A percentile compares a stretch with the other conserved stretches of the same genome.
phyloP scores from a whole-genome alignment of 805 yeast species.

The Ogataea henricii region DNA sequence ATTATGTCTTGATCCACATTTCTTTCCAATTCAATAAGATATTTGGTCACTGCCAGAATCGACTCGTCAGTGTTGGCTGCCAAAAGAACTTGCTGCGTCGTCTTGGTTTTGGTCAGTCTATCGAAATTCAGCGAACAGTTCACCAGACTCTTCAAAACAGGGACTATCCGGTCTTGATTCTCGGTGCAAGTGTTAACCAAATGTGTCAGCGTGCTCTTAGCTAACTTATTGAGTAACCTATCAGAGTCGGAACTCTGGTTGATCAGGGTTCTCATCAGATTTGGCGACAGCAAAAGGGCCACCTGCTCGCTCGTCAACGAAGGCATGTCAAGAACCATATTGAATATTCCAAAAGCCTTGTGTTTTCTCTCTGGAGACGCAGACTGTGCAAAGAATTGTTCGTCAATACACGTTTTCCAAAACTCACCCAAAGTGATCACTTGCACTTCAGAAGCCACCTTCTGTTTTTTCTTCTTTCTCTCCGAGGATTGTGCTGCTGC shows the following conservation, averaged over 20 bases:
- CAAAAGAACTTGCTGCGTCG: conserved; percentile 48
- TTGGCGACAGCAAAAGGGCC: conserved; percentile 51
- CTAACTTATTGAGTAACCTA: conserved; percentile 66
- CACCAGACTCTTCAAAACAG: conserved; percentile 35
- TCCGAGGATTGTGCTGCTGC: conserved; percentile 27
- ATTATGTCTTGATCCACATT: conserved; percentile 21
- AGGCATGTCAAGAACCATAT: conserved; percentile 41
- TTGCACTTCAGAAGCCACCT: conserved; percentile 24
- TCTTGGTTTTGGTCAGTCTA: conserved; percentile 69
- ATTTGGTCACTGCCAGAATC: conserved; percentile 13
- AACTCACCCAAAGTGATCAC: conserved; percentile 56
- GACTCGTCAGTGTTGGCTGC: conserved; percentile 16
- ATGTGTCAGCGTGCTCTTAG: conserved; percentile 51
- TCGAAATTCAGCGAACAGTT: conserved; percentile 74
- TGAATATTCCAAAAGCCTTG: conserved; percentile 80
- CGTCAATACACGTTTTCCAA: conserved; percentile 81
- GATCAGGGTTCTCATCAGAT: conserved; percentile 69
- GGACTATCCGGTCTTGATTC: conserved; percentile 38
- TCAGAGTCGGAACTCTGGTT: conserved; percentile 72
- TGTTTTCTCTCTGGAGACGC: conserved; percentile 85
- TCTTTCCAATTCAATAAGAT: conserved; percentile 18
- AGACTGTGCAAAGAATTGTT: conserved; percentile 70
- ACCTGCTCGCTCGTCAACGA: conserved; percentile 19
- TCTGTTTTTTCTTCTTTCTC: conserved; percentile 39
- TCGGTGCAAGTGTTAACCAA: conserved; percentile 41